phyloP scores from a whole-genome alignment of 163 green algal species.

The Smithsoniella earleae region DNA sequence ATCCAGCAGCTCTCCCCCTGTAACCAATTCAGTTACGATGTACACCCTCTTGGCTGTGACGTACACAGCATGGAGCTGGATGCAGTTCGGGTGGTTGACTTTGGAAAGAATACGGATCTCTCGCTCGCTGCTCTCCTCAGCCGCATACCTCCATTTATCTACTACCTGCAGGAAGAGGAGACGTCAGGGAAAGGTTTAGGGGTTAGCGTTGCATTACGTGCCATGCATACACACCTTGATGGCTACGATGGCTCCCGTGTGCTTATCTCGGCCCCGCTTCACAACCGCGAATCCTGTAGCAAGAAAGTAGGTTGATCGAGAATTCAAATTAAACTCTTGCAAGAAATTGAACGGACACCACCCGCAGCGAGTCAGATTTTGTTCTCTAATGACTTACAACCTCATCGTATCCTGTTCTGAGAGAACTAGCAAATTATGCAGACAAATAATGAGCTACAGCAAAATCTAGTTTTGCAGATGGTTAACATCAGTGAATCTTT shows the following conservation, averaged over 20 bases:
- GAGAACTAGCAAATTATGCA: background rate
- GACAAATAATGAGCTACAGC: background rate
- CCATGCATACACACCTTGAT: constrained; percentile 55
- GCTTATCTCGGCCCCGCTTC: constrained; percentile 60
- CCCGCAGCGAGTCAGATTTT: background rate
- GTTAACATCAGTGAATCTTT: background rate
- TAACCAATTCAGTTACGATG: constrained; percentile 67
- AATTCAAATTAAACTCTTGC: no score
- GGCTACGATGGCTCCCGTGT: constrained; percentile 51
- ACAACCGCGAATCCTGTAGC: constrained; percentile 58
- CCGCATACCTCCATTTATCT: constrained; percentile 61
- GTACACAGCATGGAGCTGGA: constrained; percentile 64
- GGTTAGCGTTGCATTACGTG: background rate
- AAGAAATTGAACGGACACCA: no score
- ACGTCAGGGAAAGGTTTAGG: background rate
- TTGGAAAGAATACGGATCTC: constrained; percentile 71
- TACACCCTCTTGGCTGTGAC: constrained; percentile 65
- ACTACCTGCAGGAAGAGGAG: constrained; percentile 49
- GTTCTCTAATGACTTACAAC: background rate
- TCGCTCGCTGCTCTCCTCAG: constrained; percentile 62
- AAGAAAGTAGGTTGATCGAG: background rate
- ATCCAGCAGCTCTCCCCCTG: constrained; percentile 67
- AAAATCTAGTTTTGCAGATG: background rate
- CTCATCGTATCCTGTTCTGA: background rate
- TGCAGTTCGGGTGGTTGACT: constrained; percentile 70